phyloP scores from a whole-genome alignment of 805 yeast genomes.

The Teunomyces gatunensis region DNA sequence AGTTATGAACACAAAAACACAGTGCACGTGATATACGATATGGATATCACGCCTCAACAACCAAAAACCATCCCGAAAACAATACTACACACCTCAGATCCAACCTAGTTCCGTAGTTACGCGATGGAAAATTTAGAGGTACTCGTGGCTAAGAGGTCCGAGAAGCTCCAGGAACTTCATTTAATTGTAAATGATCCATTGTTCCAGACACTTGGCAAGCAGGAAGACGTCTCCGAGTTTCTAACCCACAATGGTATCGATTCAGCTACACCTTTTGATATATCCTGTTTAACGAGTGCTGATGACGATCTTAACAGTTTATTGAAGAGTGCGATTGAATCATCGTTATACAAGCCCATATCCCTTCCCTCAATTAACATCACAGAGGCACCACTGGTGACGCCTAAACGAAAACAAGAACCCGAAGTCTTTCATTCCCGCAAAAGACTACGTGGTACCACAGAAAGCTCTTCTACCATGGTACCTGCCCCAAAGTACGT shows the following conservation, averaged over 20 bases:
- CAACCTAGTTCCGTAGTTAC: background rate
- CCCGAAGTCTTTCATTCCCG: background rate
- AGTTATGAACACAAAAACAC: too few species aligned
- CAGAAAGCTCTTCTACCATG: background rate
- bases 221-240: slow-evolving; percentile 4
- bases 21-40: slow-evolving; percentile 19
- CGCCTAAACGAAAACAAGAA: background rate
- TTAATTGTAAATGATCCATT: slow-evolving; percentile 14
- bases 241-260: slow-evolving; percentile 1
- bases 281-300: slow-evolving; percentile 1
- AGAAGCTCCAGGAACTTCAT: slow-evolving; percentile 20
- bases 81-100: background rate
- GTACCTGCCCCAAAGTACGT: background rate
- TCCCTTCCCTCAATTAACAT: background rate
- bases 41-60: slow-evolving; percentile 18
- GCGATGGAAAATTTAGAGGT: slow-evolving; percentile 1
- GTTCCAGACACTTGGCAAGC: slow-evolving; percentile 4
- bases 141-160: slow-evolving; percentile 10
- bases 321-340: slow-evolving; percentile 4
- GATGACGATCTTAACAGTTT: slow-evolving; percentile 4
- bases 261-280: background rate
- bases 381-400: background rate
- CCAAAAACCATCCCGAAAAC: background rate
- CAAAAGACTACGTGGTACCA: background rate
- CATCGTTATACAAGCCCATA: background rate